Percentiles rank a stretch among this genome's conserved stretches.
These are phyloP conservation scores for Dictyostelium capitatum DNA, from an alignment of 78 protist species.

Conservation along the genomic window DNA sequence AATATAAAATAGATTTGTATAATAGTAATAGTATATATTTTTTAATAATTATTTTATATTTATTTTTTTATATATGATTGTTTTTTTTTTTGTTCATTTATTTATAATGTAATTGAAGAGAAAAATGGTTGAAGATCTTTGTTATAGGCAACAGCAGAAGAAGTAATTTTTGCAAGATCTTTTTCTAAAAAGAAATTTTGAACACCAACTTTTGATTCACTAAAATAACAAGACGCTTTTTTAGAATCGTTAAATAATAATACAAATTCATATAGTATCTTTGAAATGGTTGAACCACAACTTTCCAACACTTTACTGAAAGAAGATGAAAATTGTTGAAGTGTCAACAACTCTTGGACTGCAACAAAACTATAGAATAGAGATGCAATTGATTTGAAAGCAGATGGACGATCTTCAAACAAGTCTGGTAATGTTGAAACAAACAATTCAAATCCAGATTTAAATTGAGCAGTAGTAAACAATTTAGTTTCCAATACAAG, in stretches of 20 bases:
- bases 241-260: constrained; percentile 10
- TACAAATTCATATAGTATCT: constrained; percentile 48
- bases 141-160: background rate
- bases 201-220: constrained; percentile 1
- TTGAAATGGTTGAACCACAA: background rate
- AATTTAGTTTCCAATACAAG: constrained; percentile 3
- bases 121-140: constrained; percentile 26
- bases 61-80: background rate
- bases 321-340: background rate
- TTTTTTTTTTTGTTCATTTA: background rate
- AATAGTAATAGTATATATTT: background rate
- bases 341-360: background rate
- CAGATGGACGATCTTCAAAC: constrained; percentile 76
- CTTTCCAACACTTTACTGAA: constrained; percentile 5
- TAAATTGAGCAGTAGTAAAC: constrained; percentile 6
- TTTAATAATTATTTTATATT: too few species aligned
- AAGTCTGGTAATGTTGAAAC: constrained; percentile 20
- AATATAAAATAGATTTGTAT: too few species aligned
- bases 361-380: background rate
- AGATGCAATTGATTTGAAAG: constrained; percentile 25
- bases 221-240: constrained; percentile 20
- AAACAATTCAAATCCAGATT: constrained; percentile 26
- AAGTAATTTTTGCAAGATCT: background rate
- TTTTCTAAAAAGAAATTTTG: background rate
- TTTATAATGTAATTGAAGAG: background rate